phyloP scores from a whole-genome alignment of 768 basidiomycete species.

The Solioccasus polychromus region DNA sequence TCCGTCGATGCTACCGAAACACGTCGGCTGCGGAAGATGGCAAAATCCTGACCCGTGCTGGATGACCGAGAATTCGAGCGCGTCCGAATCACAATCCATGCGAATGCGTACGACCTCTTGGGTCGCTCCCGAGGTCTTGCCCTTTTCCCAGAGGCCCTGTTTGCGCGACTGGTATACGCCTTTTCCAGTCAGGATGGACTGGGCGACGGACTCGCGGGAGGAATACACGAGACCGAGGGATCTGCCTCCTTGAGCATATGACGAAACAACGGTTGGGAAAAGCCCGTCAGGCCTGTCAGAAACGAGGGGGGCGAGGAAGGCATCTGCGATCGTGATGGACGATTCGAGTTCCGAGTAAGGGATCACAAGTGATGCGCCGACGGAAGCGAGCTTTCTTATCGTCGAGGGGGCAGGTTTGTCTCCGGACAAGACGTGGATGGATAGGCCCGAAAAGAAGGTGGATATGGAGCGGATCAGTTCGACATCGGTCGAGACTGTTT shows the following conservation, averaged over 20 bases:
- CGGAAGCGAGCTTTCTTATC: slow-evolving; percentile 58
- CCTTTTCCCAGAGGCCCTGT: slow-evolving; percentile 95
- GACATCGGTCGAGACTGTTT: slow-evolving; percentile 65
- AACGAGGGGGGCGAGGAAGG: slow-evolving; percentile 76
- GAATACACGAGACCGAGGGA: slow-evolving; percentile 95
- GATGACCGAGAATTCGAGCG: slow-evolving; percentile 85
- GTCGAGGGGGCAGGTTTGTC: slow-evolving; percentile 53
- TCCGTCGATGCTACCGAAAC: slow-evolving; percentile 84
- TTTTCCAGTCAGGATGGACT: slow-evolving; percentile 83
- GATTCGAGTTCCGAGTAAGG: slow-evolving; percentile 62
- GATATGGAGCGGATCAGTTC: slow-evolving; percentile 78
- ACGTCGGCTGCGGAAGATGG: slow-evolving; percentile 82
- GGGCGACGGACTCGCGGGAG: slow-evolving; percentile 77
- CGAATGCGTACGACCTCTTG: slow-evolving; percentile 83
- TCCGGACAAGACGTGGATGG: slow-evolving; percentile 60
- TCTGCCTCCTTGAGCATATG: slow-evolving; percentile 59
- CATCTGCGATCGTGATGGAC: slow-evolving; percentile 74
- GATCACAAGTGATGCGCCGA: slow-evolving; percentile 66
- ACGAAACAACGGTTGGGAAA: slow-evolving; percentile 89
- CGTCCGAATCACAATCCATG: slow-evolving; percentile 90
- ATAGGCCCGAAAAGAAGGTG: slow-evolving; percentile 62
- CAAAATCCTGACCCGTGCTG: slow-evolving; percentile 94
- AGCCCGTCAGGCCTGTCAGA: slow-evolving; percentile 92
- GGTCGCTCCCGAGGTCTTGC: slow-evolving; percentile 92
- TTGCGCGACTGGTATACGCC: slow-evolving; percentile 97